Percentiles rank a stretch among this genome's conserved stretches.
These are phyloP conservation scores for Aspergillus flavus DNA, from an alignment of 2,329 filamentous ascomycete species.

Conservation along the genomic window DNA sequence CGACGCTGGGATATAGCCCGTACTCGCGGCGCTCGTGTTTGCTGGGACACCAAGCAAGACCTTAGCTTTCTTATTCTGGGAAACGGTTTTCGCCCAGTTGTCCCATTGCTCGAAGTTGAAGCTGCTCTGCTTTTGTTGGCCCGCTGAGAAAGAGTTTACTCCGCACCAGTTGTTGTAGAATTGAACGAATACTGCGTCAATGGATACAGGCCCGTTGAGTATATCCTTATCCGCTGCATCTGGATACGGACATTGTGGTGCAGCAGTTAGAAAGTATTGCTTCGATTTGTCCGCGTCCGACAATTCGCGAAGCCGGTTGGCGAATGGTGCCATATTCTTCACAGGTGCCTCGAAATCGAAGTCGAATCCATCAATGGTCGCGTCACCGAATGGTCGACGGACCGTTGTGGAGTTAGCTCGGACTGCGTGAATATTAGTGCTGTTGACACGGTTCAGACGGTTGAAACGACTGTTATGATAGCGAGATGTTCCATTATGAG, in stretches of 20 bases:
- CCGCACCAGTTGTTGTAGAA: constrained; percentile 73
- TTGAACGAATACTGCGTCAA: constrained; percentile 66
- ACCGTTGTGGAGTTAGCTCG: constrained; percentile 35
- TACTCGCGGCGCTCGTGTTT: constrained; percentile 54
- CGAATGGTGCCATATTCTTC: constrained; percentile 64
- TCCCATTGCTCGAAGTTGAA: constrained; percentile 70
- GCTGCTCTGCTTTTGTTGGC: constrained; percentile 50
- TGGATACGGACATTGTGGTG: constrained; percentile 70
- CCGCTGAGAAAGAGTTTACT: constrained; percentile 53
- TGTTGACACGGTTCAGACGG: neutral
- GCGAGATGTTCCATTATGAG: neutral
- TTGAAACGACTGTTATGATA: neutral
- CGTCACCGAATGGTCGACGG: constrained; percentile 67
- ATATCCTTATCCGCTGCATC: constrained; percentile 62
- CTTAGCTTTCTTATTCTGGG: constrained; percentile 62
- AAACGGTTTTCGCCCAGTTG: constrained; percentile 61
- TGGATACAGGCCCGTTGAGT: constrained; percentile 56
- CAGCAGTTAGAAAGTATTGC: constrained; percentile 63
- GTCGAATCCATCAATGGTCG: constrained; percentile 73
- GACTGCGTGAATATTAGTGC: neutral
- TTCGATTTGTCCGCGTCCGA: constrained; percentile 58
- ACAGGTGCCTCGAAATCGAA: constrained; percentile 70
- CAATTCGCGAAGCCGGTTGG: constrained; percentile 55
- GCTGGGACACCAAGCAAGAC: constrained; percentile 65
- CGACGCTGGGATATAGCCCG: constrained; percentile 57